Base-by-base conservation (phyloP, 75 land plant species). In the Ceratopteris richardii region DNA sequence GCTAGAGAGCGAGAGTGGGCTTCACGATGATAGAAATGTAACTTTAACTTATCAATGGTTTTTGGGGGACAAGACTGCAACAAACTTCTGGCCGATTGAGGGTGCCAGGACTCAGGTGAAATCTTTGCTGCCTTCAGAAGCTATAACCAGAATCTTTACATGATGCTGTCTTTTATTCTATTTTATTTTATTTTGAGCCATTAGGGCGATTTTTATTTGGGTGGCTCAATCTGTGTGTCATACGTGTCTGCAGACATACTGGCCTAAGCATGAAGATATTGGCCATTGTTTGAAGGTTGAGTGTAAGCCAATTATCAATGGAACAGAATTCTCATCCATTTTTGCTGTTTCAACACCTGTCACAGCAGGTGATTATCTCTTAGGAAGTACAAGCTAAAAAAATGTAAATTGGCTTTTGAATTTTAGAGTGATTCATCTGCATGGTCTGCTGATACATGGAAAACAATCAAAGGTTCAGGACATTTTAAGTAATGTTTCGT, bases 291-390 rank as follows among this genome's bases (percentile, higher is more conserved):
- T 93, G 64, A 93, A 88, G 67, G 95, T 85, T 39, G 95, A 93
- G 63, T 93, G 98, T 65, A 93, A 78, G 65, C 78, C 86, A 21
- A 39, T 78, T 10, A 20, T 88, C 17, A 72, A 77, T 26, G 90
- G 74, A 29, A 63, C 56, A 17, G 71, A 77, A 56, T 88, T 78
- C 63, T 79, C 80, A 48, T 57, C 98, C 9, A 77, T 93, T 25
- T 93, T 85, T 77, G 90, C 95, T 0, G 60, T 88, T 16, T 88
- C 98, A 58, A 63, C 71, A 2, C 87, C 95, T 54, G 85, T 93
- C 68, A 61, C 81, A 59, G 75, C 81, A 47, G 98, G 98, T 82
- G 22, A 46, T 40, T 46, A 46, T 46, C 14, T 46, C 22, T 14
- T n/a, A 18, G 50, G 17, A 46, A 18, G 22, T 46, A 46, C 14